Evolutionary conservation across 768 basidiomycete genomes (phyloP), one percentile per base, ranked within the genome.

Genomic region (Tulasnella sp.): DNA sequence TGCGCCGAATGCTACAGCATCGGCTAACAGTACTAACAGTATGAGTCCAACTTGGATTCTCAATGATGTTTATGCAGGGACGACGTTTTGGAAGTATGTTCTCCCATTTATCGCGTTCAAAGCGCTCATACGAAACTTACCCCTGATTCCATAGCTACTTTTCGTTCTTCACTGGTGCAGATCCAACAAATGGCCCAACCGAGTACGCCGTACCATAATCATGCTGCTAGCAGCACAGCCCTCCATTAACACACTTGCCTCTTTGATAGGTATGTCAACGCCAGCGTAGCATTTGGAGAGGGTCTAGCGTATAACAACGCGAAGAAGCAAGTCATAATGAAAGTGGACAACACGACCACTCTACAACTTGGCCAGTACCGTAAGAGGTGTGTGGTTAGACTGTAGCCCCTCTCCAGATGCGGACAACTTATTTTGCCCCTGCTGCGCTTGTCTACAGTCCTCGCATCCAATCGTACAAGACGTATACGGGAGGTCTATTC

Each of bases 171-270:
- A 63, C 42, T 10, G 51, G 42, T n/a, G 24, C 44, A 21, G 61
- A 63, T 51, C 59, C 61, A 7, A 63, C 61, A 17, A 51, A 63
- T 47, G 62, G 62, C 30, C 45, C 53, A 24, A 61, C 62, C 8
- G 21, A 61, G 62, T 63, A 47, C 1, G 62, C 45, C 30, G 19
- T 21, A 21, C 13, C 17, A 9, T 2, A 2, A 17, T 13, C 8
- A 8, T n/a, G 24, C 10, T 27, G 29, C 10, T n/a, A 30, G 27
- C 15, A 43, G 4, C 9, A 30, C n/a, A 9, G 17, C 10, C 15
- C n/a, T 26, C 27, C 38, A 50, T 24, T 61, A 5, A 23, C 29
- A 34, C 29, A 9, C 13, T 42, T 52, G 23, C 9, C 21, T 5
- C 29, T 51, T 21, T 29, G n/a, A 7, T 53, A 63, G 62, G 30